Base-by-base conservation (phyloP, 140 eudicot species). In the Erigeron philadelphicus region DNA sequence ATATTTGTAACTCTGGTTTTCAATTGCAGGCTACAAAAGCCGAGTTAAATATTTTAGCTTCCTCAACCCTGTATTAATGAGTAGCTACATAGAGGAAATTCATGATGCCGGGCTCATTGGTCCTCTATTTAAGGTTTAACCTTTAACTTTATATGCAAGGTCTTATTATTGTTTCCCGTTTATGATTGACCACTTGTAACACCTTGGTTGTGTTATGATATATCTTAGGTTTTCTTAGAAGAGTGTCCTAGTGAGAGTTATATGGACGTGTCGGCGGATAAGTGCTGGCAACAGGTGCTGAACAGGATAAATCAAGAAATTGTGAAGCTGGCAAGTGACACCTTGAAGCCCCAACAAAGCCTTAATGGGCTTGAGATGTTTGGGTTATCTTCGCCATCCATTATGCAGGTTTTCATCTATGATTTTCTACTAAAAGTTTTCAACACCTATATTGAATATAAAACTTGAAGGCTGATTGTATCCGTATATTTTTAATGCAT, bases 101-200 rank as follows among this genome's bases (percentile, higher is more conserved):
- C 73, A 79, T 55, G 94, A 86, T 77, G 96, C 76, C 42, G 96
- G 96, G 45, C 82, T 88, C 19, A 72, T 86, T 41, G 96, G 96
- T 15, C 96, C 96, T 66, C 40, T 86, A 44, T 88, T 88, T 83
- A 88, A 88, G 90, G 96, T 88, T 64, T 15, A 23, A 38, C 35
- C 56, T 61, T 17, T 63, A 15, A 19, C 1, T 50, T 11, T 6
- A 21, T 15, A 60, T 13, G 21, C 42, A 13, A 21, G 38, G 8
- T 61, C 67, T 49, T 49, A 8, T 48, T 46, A 47, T 31, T 10
- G 7, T 1, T 15, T 59, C 40, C 18, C 9, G 9, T 44, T 12
- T 25, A 25, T 61, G 68, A 16, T 35, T 63, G 50, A 57, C 66
- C 35, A 13, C 67, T 41, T 10, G 65, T 75, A 55, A 18, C 9